phyloP scores from a whole-genome alignment of 768 basidiomycete genomes.

The Holtermannia corniformis region DNA sequence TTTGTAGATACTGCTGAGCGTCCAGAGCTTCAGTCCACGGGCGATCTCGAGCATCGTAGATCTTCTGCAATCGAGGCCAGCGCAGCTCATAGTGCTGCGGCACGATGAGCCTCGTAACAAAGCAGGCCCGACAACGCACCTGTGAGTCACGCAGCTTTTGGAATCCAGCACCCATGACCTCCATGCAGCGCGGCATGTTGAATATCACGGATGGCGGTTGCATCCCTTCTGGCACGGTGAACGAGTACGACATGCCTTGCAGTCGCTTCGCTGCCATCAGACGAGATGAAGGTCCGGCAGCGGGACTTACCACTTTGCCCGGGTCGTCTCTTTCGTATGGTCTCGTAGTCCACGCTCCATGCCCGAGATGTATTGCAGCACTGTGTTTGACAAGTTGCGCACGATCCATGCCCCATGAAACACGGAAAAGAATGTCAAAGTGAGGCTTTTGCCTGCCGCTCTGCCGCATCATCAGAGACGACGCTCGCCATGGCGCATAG shows the following conservation, averaged over 20 bases:
- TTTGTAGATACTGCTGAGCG: background rate
- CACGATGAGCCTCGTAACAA: conserved; percentile 2
- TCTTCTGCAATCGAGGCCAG: conserved; percentile 68
- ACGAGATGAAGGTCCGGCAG: background rate
- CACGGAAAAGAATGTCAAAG: conserved; percentile 65
- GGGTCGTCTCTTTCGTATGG: conserved; percentile 34
- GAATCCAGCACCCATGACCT: conserved; percentile 74
- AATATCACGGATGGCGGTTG: conserved; percentile 53
- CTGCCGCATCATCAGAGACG: background rate
- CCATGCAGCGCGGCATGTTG: conserved; percentile 55
- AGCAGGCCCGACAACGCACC: conserved; percentile 42
- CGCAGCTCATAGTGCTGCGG: conserved; percentile 69
- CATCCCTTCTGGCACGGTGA: conserved; percentile 48
- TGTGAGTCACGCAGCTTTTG: conserved; percentile 55
- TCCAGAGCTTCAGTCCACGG: conserved; percentile 49
- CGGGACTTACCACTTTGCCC: conserved; percentile 23
- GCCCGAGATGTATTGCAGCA: conserved; percentile 49
- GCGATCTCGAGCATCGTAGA: conserved; percentile 55
- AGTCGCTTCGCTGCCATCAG: conserved; percentile 9
- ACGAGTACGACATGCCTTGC: conserved; percentile 50
- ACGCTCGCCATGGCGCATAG: background rate
- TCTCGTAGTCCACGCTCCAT: conserved; percentile 23
- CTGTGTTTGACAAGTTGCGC: conserved; percentile 63
- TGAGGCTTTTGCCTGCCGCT: conserved; percentile 45
- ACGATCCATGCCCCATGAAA: conserved; percentile 63